phyloP scores from a whole-genome alignment of 192 early-diverging fungal genomes.

The Coemansia sp. region DNA sequence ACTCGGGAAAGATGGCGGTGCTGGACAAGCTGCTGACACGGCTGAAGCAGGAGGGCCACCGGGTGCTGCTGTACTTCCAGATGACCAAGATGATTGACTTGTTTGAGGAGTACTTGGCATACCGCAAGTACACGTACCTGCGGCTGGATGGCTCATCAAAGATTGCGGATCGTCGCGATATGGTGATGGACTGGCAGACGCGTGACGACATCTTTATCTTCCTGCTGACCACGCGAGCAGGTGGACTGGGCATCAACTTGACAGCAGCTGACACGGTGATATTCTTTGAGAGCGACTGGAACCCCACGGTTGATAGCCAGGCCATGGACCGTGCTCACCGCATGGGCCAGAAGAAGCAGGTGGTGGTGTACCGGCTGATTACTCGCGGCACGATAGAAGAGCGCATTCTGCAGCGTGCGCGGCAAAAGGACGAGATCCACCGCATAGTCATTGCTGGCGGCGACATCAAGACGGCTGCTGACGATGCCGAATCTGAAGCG shows the following conservation, averaged over 20 bases:
- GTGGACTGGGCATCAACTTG: conserved; percentile 87
- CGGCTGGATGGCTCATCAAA: conserved; percentile 86
- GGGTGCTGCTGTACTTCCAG: conserved; percentile 83
- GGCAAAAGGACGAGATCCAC: conserved; percentile 92
- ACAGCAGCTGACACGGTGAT: conserved; percentile 88
- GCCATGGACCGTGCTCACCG: conserved; percentile 89
- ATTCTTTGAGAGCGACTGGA: conserved; percentile 88
- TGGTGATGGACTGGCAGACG: conserved; percentile 94
- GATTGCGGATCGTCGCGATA: conserved; percentile 82
- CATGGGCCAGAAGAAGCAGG: conserved; percentile 80
- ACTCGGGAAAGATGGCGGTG: conserved; percentile 74
- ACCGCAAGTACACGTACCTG: conserved; percentile 82
- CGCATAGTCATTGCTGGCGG: conserved; percentile 93
- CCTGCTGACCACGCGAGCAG: conserved; percentile 78
- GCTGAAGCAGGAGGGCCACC: conserved; percentile 75
- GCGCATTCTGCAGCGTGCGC: conserved; percentile 72
- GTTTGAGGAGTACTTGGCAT: conserved; percentile 84
- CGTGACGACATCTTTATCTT: conserved; percentile 82
- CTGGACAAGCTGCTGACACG: conserved; percentile 68
- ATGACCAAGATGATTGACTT: conserved; percentile 88
- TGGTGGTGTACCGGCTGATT: conserved; percentile 81
- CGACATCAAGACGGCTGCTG: conserved; percentile 61
- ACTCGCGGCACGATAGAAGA: conserved; percentile 81
- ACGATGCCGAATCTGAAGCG: conserved; percentile 23
- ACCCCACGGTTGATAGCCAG: conserved; percentile 88